Base-by-base conservation (phyloP, 768 basidiomycete species). In the Amanita jacksonii region DNA sequence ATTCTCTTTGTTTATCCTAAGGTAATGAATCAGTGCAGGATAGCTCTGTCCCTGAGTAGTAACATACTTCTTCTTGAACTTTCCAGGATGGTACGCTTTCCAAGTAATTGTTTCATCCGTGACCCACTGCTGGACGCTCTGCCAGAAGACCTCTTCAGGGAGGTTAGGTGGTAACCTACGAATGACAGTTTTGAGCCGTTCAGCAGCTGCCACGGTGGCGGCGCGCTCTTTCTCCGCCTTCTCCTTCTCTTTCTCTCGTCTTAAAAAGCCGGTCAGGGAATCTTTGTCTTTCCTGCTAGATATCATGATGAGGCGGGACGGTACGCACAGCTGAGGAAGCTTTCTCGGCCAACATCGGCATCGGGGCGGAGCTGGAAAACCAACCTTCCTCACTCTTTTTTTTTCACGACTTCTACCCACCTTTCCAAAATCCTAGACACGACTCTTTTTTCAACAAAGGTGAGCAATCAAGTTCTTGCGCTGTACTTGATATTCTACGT, bases 81-180 rank as follows among this genome's bases (percentile, higher is more conserved):
- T 88, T 8, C 87, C 86, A 1, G 69, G 70, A 53, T 70, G 72
- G 54, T 73, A 89, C 1, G 61, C 52, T 57, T 76, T 85, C 85
- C 83, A 90, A 8, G 62, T 55, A 6, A 73, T 63, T 0, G 81
- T 77, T 27, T 89, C 81, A 13, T 85, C 81, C 1, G 76, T 70
- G 12, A 92, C 83, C 92, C 93, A 98, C 1, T 69, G 57, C 41
- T 79, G 70, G 3, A 92, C 89, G 49, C 86, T 89, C 54, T 84
- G 78, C 94, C 94, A 99, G 64, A 99, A 98, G 42, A 96, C 64
- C 2, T 79, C 79, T 53, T 92, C 91, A 3, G 94, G 94, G 2
- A 99, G 69, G 54, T 92, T 90, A 9, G 93, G 85, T 0, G 94
- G 94, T 4, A 97, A 69, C 30, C 89, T 68, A 33, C 94, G 79